phyloP scores from a whole-genome alignment of 306 rosid genomes.

The Lablab purpureus region DNA sequence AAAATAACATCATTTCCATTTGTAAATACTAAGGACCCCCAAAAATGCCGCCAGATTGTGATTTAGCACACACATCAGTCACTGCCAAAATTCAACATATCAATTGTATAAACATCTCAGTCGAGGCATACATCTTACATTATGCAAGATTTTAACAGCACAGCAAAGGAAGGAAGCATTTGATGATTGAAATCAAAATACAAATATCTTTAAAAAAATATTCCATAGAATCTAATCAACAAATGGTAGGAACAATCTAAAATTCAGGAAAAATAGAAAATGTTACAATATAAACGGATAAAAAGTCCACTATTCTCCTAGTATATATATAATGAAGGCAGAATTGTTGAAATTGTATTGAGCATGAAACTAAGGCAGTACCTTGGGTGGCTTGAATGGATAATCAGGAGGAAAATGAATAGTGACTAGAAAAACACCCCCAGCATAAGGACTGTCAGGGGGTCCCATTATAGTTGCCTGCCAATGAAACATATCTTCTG shows the following conservation, averaged over 20 bases:
- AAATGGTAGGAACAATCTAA: conserved; percentile 3
- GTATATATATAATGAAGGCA: conserved; percentile 1
- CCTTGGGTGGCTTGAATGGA: conserved; percentile 91
- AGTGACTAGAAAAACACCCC: conserved; percentile 80
- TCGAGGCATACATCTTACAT: neutral
- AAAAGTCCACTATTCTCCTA: conserved; percentile 20
- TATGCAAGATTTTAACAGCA: neutral
- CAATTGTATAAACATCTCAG: conserved; percentile 8
- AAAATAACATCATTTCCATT: conserved; percentile 1
- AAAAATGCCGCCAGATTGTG: neutral
- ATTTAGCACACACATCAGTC: conserved; percentile 10
- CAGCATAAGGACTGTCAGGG: conserved; percentile 87
- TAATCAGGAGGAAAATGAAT: conserved; percentile 93
- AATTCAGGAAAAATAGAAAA: neutral
- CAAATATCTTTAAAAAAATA: neutral
- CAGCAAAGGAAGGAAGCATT: neutral
- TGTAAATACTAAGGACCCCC: neutral
- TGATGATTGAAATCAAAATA: conserved; percentile 8
- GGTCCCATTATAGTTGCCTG: conserved; percentile 95
- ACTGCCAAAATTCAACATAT: neutral
- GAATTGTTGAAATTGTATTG: conserved; percentile 1
- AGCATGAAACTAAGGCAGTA: conserved; percentile 23
- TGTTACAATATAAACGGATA: neutral
- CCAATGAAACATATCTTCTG: conserved; percentile 93
- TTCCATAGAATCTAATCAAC: neutral